phyloP scores from a whole-genome alignment of 225 moss, liverwort and hornwort species.

The Bryum argenteum region DNA sequence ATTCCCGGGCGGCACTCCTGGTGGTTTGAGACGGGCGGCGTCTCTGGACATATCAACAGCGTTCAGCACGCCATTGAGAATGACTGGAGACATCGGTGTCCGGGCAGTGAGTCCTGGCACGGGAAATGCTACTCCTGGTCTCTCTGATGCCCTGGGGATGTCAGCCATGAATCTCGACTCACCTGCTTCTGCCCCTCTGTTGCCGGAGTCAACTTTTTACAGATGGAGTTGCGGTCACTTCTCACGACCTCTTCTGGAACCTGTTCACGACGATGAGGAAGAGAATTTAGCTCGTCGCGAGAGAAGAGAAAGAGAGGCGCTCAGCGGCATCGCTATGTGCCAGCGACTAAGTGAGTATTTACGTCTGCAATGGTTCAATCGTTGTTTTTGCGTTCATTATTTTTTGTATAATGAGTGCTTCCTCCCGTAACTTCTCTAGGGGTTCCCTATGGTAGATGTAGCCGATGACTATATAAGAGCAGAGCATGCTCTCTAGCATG shows the following conservation, averaged over 20 bases:
- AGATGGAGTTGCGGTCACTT: constrained; percentile 95
- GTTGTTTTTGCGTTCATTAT: neutral
- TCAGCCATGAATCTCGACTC: constrained; percentile 64
- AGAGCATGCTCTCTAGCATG: constrained; percentile 17
- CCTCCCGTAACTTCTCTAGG: neutral
- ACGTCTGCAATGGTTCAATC: neutral
- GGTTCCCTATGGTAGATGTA: constrained; percentile 3
- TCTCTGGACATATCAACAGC: constrained; percentile 82
- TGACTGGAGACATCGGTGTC: constrained; percentile 65
- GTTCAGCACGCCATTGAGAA: constrained; percentile 61
- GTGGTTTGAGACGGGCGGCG: constrained; percentile 81
- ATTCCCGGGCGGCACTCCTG: constrained; percentile 56
- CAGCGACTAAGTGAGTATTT: constrained; percentile 82
- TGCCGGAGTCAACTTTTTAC: constrained; percentile 76
- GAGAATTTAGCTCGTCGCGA: constrained; percentile 76
- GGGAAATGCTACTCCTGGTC: constrained; percentile 51
- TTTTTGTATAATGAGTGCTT: neutral
- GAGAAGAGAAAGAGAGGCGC: constrained; percentile 75
- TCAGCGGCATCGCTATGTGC: constrained; percentile 75
- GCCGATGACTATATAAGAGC: constrained; percentile 6
- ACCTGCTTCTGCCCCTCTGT: constrained; percentile 38
- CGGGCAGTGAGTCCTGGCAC: constrained; percentile 64
- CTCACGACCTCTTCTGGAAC: constrained; percentile 81
- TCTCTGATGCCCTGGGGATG: constrained; percentile 64
- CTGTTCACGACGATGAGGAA: constrained; percentile 80